Evolutionary conservation across 106 monocot species (phyloP).

Genomic region (Hemerocallis citrina): DNA sequence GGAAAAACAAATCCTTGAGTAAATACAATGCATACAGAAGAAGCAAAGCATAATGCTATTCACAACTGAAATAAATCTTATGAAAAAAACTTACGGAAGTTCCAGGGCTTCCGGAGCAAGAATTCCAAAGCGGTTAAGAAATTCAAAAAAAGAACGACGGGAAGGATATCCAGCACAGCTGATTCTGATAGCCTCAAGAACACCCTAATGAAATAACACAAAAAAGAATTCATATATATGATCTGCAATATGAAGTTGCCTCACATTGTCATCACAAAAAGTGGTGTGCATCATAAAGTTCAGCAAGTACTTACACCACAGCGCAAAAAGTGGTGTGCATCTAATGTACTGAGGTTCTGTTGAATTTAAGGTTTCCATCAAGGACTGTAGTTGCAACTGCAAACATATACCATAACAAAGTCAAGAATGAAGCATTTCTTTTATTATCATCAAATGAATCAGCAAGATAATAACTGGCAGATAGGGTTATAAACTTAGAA

Average conservation of each 20-base stretch:
- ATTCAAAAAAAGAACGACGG: constrained; percentile 90
- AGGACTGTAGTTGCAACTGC: constrained; percentile 85
- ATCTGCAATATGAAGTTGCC: not conserved
- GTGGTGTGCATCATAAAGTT: constrained; percentile 1
- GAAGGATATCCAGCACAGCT: constrained; percentile 99
- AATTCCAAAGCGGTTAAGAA: constrained; percentile 83
- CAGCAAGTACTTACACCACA: constrained; percentile 85
- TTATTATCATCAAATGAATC: too few species aligned
- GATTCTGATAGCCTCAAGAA: constrained; percentile 97
- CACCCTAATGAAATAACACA: constrained; percentile 58
- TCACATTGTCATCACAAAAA: not conserved
- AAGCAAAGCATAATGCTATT: not conserved
- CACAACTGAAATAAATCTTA: not conserved
- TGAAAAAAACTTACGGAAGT: constrained; percentile 68
- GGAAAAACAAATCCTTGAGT: too few species aligned
- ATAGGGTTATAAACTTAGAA: too few species aligned
- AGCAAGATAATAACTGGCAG: too few species aligned
- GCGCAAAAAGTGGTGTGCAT: constrained; percentile 91
- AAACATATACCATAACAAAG: constrained; percentile 2
- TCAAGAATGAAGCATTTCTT: too few species aligned
- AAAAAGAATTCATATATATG: not conserved
- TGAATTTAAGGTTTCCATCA: constrained; percentile 96
- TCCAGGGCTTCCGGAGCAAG: constrained; percentile 83
- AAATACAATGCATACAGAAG: not conserved
- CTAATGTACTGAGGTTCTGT: constrained; percentile 98